Conservation (phyloP, 2,329 filamentous ascomycete species). For the Paraphaeosphaeria minitans region DNA sequence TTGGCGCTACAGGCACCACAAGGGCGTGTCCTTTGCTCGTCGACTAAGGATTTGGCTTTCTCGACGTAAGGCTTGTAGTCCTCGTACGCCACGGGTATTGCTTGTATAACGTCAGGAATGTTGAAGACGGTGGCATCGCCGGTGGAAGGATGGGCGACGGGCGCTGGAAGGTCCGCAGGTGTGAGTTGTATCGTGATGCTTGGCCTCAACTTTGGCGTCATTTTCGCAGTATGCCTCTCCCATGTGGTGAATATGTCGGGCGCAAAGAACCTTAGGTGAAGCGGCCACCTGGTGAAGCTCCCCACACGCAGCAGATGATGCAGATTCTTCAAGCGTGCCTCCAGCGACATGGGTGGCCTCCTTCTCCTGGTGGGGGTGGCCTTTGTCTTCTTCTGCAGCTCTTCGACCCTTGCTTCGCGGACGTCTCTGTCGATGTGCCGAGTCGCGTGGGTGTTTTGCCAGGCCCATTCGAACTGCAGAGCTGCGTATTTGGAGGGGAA, state of each 20-base stretch:
- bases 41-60: slow-evolving; percentile 51
- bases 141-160: slow-evolving; percentile 19
- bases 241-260: slow-evolving; percentile 72
- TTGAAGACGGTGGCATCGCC: slow-evolving; percentile 8
- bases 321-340: slow-evolving; percentile 76
- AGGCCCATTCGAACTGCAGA: slow-evolving; percentile 96
- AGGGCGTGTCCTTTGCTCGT: slow-evolving; percentile 17
- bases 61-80: slow-evolving; percentile 56
- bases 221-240: slow-evolving; percentile 57
- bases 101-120: slow-evolving; percentile 39
- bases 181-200: slow-evolving; percentile 37
- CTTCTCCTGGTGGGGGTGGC: slow-evolving; percentile 47
- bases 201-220: slow-evolving; percentile 29
- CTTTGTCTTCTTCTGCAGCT: slow-evolving; percentile 37
- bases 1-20: slow-evolving; percentile 58
- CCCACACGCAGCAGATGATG: slow-evolving; percentile 78
- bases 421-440: slow-evolving; percentile 68
- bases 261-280: slow-evolving; percentile 79
- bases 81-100: slow-evolving; percentile 60
- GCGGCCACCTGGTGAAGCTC: slow-evolving; percentile 83
- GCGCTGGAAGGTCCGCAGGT: slow-evolving; percentile 32
- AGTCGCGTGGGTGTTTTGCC: slow-evolving; percentile 83
- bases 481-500: slow-evolving; percentile 88
- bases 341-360: slow-evolving; percentile 64
- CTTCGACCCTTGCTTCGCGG: slow-evolving; percentile 42